Conservation (phyloP, 768 basidiomycete species). For the Rhodosporidiobolus odoratus region DNA sequence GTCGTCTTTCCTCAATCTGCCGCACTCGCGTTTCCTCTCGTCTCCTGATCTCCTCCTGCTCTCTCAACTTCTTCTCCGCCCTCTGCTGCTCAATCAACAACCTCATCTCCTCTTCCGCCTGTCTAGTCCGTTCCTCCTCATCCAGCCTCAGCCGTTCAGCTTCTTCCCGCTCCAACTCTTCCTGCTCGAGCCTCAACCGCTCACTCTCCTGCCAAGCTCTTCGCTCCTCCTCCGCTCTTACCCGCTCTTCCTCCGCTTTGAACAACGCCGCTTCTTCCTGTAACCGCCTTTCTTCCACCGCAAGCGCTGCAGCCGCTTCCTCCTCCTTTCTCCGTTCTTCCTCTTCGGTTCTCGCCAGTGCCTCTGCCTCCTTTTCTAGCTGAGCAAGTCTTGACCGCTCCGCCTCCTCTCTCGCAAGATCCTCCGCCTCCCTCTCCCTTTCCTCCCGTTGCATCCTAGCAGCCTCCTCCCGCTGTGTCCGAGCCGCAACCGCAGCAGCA, state of each 20-base stretch:
- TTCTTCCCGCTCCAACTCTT: background rate
- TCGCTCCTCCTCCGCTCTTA: background rate
- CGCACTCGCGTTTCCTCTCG: background rate
- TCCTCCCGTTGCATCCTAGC: background rate
- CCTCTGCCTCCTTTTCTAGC: slow-evolving; percentile 27
- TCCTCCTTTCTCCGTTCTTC: slow-evolving; percentile 30
- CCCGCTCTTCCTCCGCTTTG: slow-evolving; percentile 8
- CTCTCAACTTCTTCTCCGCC: slow-evolving; percentile 10
- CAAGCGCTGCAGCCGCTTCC: background rate
- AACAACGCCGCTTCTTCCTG: slow-evolving; percentile 18
- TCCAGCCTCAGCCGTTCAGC: background rate
- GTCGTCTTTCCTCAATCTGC: background rate
- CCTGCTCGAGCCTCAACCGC: background rate
- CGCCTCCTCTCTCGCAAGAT: background rate
- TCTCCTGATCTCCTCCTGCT: slow-evolving; percentile 13
- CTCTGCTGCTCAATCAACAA: slow-evolving; percentile 22
- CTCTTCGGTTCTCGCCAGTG: slow-evolving; percentile 11
- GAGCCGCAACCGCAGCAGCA: background rate
- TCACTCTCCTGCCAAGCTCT: background rate
- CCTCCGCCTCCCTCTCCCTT: background rate
- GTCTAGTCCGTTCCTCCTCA: slow-evolving; percentile 12
- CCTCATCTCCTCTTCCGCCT: slow-evolving; percentile 29
- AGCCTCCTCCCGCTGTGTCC: background rate
- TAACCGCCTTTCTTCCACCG: slow-evolving; percentile 20
- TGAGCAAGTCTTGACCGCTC: background rate